phyloP scores from a whole-genome alignment of 352 stramenopile genomes.

The Saprolegnia parasitica region DNA sequence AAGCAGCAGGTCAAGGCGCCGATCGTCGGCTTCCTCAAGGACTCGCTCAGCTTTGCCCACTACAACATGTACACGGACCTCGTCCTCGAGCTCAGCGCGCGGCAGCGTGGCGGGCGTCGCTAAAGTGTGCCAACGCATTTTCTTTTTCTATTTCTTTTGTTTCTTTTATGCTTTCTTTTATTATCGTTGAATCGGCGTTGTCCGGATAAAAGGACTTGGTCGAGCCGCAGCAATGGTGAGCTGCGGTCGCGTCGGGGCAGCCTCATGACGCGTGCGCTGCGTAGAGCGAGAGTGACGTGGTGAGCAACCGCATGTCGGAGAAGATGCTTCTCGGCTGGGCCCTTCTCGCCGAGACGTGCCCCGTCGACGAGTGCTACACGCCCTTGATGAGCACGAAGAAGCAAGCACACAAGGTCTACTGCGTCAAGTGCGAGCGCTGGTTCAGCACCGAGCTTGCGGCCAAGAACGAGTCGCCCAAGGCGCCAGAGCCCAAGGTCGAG shows the following conservation, averaged over 20 bases:
- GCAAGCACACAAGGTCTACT: slow-evolving; percentile 8
- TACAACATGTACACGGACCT: slow-evolving; percentile 84
- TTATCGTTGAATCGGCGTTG: neutral
- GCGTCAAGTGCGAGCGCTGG: slow-evolving; percentile 27
- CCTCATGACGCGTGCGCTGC: neutral
- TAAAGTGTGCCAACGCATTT: slow-evolving; percentile 26
- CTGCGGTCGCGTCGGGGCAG: neutral
- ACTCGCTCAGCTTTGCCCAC: slow-evolving; percentile 67
- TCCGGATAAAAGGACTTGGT: neutral
- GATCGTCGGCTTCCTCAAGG: slow-evolving; percentile 89
- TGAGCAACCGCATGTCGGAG: slow-evolving; percentile 23
- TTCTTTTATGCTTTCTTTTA: neutral
- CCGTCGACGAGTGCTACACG: slow-evolving; percentile 15
- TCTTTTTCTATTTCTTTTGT: no score
- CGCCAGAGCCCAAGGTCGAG: neutral
- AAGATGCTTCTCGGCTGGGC: slow-evolving; percentile 25
- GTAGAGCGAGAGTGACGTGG: neutral
- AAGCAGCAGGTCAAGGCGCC: slow-evolving; percentile 94
- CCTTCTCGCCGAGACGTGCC: slow-evolving; percentile 21
- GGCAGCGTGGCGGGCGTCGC: slow-evolving; percentile 66
- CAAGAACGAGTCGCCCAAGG: neutral
- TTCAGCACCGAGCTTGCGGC: slow-evolving; percentile 12
- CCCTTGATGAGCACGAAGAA: slow-evolving; percentile 22
- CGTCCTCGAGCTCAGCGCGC: slow-evolving; percentile 67
- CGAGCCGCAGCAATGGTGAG: slow-evolving; percentile 1